Evolutionary conservation across 2,329 filamentous ascomycete genomes (phyloP).

Genomic region (Hypoxylon sp.): DNA sequence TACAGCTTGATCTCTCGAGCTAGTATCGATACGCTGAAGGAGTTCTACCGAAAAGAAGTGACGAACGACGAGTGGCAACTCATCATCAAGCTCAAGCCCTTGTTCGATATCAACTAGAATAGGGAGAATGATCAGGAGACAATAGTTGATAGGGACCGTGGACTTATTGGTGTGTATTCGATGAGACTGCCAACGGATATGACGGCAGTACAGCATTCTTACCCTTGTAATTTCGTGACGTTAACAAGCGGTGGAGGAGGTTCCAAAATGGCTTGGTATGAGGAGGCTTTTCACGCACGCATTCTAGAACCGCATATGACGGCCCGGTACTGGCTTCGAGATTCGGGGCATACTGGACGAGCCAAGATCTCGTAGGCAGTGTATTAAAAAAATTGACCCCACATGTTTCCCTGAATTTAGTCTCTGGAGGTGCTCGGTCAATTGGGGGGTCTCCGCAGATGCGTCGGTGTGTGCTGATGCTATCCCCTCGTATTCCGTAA

Average conservation of each 20-base stretch:
- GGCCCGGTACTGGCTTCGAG: not conserved
- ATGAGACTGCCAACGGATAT: conserved; percentile 7
- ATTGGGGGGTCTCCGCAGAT: not conserved
- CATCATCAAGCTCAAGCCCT: conserved; percentile 93
- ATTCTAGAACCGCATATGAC: conserved; percentile 6
- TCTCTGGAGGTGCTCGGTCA: not conserved
- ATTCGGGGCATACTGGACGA: not conserved
- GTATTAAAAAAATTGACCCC: conserved; percentile 13
- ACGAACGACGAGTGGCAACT: conserved; percentile 89
- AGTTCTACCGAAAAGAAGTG: conserved; percentile 81
- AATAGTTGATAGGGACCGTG: not conserved
- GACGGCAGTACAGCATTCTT: conserved; percentile 9
- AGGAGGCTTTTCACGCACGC: conserved; percentile 13
- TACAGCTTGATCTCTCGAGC: conserved; percentile 90
- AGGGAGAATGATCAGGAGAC: conserved; percentile 45
- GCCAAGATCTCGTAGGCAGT: not conserved
- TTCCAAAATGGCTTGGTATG: conserved; percentile 19
- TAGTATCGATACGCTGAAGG: conserved; percentile 95
- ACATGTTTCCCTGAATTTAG: not conserved
- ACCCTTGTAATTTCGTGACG: conserved; percentile 23
- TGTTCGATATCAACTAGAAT: conserved; percentile 88
- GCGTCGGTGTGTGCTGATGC: not conserved
- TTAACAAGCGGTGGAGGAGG: not conserved
- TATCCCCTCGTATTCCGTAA: not conserved
- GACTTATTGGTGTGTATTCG: conserved; percentile 13